phyloP scores from a whole-genome alignment of 2,329 filamentous ascomycete species.

The Scytalidium sp. region DNA sequence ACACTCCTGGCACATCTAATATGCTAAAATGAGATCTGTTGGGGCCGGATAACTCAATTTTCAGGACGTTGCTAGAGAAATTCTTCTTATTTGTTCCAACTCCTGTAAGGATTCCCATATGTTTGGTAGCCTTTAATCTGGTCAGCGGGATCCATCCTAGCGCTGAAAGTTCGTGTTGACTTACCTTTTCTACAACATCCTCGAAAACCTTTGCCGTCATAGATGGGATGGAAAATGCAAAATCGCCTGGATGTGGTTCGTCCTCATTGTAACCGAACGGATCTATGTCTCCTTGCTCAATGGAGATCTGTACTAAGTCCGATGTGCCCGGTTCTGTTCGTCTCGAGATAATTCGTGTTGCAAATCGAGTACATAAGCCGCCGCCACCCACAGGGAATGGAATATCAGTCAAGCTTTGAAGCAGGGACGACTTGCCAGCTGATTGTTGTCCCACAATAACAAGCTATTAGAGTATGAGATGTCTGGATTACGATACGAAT shows the following conservation, averaged over 20 bases:
- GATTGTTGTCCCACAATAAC: conserved; percentile 36
- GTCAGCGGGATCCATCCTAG: too few species aligned
- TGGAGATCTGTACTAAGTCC: conserved; percentile 29
- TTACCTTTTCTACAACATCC: conserved; percentile 29
- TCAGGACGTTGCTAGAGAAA: conserved; percentile 35
- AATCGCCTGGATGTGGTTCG: conserved; percentile 19
- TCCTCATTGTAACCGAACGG: conserved; percentile 13
- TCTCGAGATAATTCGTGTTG: conserved; percentile 34
- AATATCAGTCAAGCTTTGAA: conserved; percentile 34
- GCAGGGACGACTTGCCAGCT: conserved; percentile 34
- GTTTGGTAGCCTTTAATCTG: conserved; percentile 14
- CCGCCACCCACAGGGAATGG: conserved; percentile 32
- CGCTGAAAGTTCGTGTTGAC: not conserved
- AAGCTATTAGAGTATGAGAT: conserved; percentile 26
- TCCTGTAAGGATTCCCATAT: conserved; percentile 29
- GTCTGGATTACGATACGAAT: not conserved
- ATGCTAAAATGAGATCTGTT: conserved; percentile 34
- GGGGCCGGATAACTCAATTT: conserved; percentile 35
- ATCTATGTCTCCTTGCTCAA: conserved; percentile 17
- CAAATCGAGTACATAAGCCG: conserved; percentile 34
- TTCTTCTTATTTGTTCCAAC: conserved; percentile 25
- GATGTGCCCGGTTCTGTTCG: conserved; percentile 23
- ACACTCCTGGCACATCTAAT: conserved; percentile 34
- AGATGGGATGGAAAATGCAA: conserved; percentile 5
- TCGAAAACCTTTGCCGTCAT: conserved; percentile 28